phyloP scores from a whole-genome alignment of 2,329 filamentous ascomycete genomes.

The Colletotrichum godetiae region DNA sequence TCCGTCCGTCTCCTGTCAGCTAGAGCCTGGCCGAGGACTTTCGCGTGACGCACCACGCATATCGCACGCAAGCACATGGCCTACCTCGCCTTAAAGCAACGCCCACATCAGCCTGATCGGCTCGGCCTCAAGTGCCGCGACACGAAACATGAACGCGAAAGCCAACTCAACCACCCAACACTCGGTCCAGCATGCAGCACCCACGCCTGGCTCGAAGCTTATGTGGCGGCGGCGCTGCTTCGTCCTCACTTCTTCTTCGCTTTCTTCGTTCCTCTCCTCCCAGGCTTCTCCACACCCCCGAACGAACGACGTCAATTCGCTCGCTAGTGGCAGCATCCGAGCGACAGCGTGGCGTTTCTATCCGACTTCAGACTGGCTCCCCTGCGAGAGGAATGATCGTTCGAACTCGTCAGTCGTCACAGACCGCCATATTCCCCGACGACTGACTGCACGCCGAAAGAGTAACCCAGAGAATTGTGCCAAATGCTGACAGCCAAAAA shows the following conservation, averaged over 20 bases:
- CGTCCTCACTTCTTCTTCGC: not conserved
- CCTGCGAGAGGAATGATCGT: not conserved
- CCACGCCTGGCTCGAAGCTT: not conserved
- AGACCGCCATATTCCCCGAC: not conserved
- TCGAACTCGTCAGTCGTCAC: not conserved
- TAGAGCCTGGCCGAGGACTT: not conserved
- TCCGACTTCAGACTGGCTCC: slow-evolving; percentile 1
- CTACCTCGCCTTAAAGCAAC: not conserved
- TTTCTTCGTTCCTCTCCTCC: not conserved
- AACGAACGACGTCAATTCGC: slow-evolving; percentile 14
- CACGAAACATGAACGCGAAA: slow-evolving; percentile 30
- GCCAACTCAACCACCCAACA: not conserved
- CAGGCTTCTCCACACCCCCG: not conserved
- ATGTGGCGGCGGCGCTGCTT: slow-evolving; percentile 1
- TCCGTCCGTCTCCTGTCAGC: slow-evolving; percentile 21
- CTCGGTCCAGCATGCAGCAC: slow-evolving; percentile 9
- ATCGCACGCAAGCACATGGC: slow-evolving; percentile 13
- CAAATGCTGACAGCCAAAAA: not conserved
- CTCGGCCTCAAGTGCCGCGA: slow-evolving; percentile 20
- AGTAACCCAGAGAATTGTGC: not conserved
- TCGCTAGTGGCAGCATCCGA: slow-evolving; percentile 15
- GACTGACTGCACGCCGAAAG: not conserved
- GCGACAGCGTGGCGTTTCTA: slow-evolving; percentile 1
- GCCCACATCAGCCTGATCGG: not conserved
- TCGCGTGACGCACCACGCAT: slow-evolving; percentile 17